Evolutionary conservation across 2,329 filamentous ascomycete species (phyloP).

Genomic region (Venturia oleaginea): DNA sequence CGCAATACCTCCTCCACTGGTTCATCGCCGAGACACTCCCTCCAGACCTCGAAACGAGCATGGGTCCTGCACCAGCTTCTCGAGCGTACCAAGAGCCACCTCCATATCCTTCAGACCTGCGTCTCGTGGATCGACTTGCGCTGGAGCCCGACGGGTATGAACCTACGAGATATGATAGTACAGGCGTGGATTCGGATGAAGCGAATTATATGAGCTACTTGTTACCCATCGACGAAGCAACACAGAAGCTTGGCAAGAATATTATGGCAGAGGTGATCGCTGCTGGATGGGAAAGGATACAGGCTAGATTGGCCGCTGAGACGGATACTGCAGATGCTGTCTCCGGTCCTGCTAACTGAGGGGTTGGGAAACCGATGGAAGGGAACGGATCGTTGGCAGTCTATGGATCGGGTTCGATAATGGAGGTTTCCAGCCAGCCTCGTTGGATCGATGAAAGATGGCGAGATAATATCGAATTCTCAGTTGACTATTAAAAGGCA

Average conservation of each 20-base stretch:
- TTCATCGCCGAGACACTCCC: constrained; percentile 40
- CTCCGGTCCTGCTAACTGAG: neutral
- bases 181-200: constrained; percentile 41
- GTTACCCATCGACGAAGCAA: constrained; percentile 35
- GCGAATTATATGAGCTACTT: constrained; percentile 34
- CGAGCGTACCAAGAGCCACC: constrained; percentile 30
- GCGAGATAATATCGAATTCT: too few species aligned
- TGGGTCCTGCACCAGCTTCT: constrained; percentile 8
- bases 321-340: neutral
- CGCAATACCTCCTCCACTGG: constrained; percentile 40
- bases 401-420: too few species aligned
- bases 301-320: constrained; percentile 2
- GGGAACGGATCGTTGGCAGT: neutral
- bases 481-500: too few species aligned
- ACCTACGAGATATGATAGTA: constrained; percentile 37
- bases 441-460: too few species aligned
- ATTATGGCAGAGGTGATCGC: constrained; percentile 37
- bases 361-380: neutral
- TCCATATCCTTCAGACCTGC: constrained; percentile 27
- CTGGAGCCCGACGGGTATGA: constrained; percentile 35
- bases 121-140: constrained; percentile 29
- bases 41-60: constrained; percentile 24
- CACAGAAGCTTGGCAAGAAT: constrained; percentile 28
- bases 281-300: constrained; percentile 36
- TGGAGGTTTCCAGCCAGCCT: too few species aligned